Percentiles rank a stretch among this genome's conserved stretches.
phyloP scores from a whole-genome alignment of 1,284 basidiomycete species.

The Tilletia caries region DNA sequence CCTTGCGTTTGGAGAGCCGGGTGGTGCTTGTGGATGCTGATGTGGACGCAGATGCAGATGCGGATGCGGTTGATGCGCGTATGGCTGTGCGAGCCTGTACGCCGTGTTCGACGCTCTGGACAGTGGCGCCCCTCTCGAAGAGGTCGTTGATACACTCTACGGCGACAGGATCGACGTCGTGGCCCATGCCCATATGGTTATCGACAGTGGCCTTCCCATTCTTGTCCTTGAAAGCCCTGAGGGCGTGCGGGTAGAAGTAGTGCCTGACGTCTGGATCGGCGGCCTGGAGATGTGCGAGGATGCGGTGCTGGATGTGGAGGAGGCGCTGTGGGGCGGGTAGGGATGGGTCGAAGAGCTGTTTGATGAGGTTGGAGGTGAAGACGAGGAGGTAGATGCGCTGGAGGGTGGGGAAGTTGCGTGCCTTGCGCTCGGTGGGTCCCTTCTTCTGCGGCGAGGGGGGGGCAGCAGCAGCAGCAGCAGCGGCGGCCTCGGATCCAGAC shows the following conservation, averaged over 20 bases:
- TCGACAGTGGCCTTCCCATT: background rate
- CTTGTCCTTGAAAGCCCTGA: background rate
- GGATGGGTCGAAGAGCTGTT: constrained; percentile 1
- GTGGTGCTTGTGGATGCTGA: too few relatives aligned
- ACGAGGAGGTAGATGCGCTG: constrained; percentile 13
- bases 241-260: background rate
- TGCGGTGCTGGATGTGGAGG: constrained; percentile 10
- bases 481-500: background rate
- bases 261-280: background rate
- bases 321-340: background rate
- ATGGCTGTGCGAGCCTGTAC: constrained; percentile 10
- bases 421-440: background rate
- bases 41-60: background rate
- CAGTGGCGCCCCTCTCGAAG: background rate
- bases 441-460: background rate
- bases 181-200: background rate
- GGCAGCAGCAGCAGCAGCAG: background rate
- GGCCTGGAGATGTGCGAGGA: background rate
- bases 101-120: background rate
- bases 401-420: constrained; percentile 11
- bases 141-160: background rate
- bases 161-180: constrained; percentile 1
- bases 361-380: constrained; percentile 13
- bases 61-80: background rate
- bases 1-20: too few relatives aligned